Evolutionary conservation across 176 grass and related monocot genomes (phyloP).

Genomic region (Thalia dealbata): DNA sequence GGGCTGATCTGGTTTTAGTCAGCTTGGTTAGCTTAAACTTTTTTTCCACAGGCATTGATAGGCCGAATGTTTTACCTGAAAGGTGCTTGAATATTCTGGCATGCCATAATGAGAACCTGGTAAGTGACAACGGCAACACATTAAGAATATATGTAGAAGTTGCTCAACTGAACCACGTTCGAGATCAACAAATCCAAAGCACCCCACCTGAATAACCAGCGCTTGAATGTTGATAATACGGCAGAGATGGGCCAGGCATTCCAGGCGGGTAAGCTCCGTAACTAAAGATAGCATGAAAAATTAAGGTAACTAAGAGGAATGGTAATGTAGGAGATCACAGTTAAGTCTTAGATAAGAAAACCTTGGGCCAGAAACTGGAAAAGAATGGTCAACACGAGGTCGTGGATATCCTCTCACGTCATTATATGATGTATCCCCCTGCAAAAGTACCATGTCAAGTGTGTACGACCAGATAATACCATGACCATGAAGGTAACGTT

Average conservation of each 20-base stretch:
- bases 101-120: slow-evolving; percentile 19
- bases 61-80: slow-evolving; percentile 15
- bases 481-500: neutral
- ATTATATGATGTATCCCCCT: slow-evolving; percentile 29
- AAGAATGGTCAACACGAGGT: slow-evolving; percentile 23
- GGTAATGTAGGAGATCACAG: neutral
- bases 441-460: slow-evolving; percentile 5
- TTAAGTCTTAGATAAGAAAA: slow-evolving; percentile 15
- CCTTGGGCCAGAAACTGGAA: slow-evolving; percentile 22
- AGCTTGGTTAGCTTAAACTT: neutral
- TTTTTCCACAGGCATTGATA: neutral
- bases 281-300: slow-evolving; percentile 1
- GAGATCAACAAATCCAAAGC: neutral
- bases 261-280: neutral
- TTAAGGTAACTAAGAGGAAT: neutral
- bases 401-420: slow-evolving; percentile 24
- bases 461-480: neutral
- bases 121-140: neutral
- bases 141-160: neutral
- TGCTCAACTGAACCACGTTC: neutral
- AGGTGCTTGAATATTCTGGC: neutral
- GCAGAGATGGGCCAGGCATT: slow-evolving; percentile 6
- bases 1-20: no score
- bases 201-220: slow-evolving; percentile 14
- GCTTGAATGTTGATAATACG: slow-evolving; percentile 17